A percentile compares a stretch with the other conserved stretches of the same genome.
Evolutionary conservation across 768 basidiomycete species (phyloP).

Genomic region (Thelephora aurantiotincta): DNA sequence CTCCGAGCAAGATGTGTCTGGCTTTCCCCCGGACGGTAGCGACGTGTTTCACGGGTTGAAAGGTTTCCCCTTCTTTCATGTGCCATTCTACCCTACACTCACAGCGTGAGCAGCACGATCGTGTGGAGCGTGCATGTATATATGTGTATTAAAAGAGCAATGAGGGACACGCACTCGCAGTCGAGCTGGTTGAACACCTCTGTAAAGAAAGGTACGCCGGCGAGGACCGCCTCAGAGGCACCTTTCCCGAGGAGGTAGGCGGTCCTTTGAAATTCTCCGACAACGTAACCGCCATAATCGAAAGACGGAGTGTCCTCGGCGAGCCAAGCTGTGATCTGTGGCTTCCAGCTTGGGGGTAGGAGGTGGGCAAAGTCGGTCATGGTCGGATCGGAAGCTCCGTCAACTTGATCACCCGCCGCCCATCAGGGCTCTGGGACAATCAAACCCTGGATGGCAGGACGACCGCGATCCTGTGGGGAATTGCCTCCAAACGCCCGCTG

Average conservation of each 20-base stretch:
- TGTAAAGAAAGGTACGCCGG: conserved; percentile 90
- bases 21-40: conserved; percentile 89
- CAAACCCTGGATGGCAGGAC: too few species aligned
- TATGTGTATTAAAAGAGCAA: too few species aligned
- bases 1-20: conserved; percentile 77
- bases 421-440: too few species aligned
- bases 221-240: conserved; percentile 61
- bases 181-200: conserved; percentile 83
- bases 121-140: neutral
- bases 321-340: conserved; percentile 70
- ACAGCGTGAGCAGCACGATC: neutral
- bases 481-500: too few species aligned
- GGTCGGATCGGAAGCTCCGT: neutral
- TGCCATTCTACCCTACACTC: conserved; percentile 82
- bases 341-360: conserved; percentile 89
- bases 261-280: conserved; percentile 77
- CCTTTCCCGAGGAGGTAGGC: conserved; percentile 91
- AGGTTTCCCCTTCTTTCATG: conserved; percentile 66
- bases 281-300: conserved; percentile 93
- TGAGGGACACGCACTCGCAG: conserved; percentile 57
- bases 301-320: conserved; percentile 92
- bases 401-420: too few species aligned
- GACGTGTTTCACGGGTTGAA: conserved; percentile 71
- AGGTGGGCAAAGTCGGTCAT: conserved; percentile 37
- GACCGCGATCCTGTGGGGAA: too few species aligned